These are phyloP conservation scores for Hypoxylon rickii DNA, from an alignment of 495 filamentous ascomycete species.

Conservation along the genomic window DNA sequence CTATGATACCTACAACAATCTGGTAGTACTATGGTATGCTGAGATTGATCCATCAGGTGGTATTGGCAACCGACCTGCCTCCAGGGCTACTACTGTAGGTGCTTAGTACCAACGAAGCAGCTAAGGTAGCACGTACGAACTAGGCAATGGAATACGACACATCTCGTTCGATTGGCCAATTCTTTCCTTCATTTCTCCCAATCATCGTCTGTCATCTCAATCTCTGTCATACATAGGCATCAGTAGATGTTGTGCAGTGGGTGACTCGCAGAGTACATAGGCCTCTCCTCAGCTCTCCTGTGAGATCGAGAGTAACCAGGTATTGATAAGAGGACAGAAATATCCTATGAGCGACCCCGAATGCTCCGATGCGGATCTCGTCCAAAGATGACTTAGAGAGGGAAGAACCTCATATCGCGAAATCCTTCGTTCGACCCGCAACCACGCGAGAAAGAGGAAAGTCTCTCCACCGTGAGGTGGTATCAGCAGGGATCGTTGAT, in stretches of 20 bases:
- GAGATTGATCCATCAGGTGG: too few species aligned
- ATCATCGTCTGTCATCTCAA: slow-evolving; percentile 2
- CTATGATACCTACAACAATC: too few species aligned
- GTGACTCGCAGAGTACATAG: too few species aligned
- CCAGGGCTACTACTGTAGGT: too few species aligned
- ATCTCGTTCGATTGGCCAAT: slow-evolving; percentile 29
- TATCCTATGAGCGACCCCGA: not conserved
- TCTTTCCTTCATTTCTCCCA: slow-evolving; percentile 15
- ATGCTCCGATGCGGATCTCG: not conserved
- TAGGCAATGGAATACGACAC: too few species aligned
- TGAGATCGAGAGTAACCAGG: not conserved
- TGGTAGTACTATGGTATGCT: too few species aligned
- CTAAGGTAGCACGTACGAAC: too few species aligned
- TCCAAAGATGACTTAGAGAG: not conserved
- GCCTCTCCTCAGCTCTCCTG: too few species aligned
- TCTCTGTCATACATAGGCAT: too few species aligned
- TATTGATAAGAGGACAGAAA: not conserved
- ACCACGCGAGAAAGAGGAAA: slow-evolving; percentile 23
- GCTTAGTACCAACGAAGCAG: too few species aligned
- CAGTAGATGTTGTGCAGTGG: too few species aligned
- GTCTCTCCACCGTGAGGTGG: slow-evolving; percentile 25
- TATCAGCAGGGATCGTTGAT: slow-evolving; percentile 23
- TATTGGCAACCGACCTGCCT: too few species aligned
- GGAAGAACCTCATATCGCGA: not conserved
- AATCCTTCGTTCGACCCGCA: slow-evolving; percentile 28